These are phyloP conservation scores for Rutstroemia sp. DNA, from an alignment of 2,329 filamentous ascomycete genomes.

Conservation along the genomic window DNA sequence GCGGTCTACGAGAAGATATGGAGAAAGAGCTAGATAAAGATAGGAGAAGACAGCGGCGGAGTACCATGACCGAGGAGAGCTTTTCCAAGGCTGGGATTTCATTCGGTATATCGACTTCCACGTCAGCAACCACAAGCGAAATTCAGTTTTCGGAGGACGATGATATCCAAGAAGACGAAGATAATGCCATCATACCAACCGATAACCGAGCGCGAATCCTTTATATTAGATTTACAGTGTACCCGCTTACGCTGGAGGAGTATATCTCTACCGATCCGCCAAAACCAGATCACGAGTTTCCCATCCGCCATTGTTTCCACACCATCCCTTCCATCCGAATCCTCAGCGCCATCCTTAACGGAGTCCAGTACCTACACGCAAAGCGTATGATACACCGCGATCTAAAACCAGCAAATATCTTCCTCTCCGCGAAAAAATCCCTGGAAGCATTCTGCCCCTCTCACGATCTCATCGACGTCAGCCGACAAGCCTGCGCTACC, in stretches of 20 bases:
- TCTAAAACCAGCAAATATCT: conserved; percentile 62
- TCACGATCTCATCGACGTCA: conserved; percentile 39
- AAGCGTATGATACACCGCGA: conserved; percentile 58
- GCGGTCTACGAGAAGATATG: conserved; percentile 1
- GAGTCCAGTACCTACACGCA: conserved; percentile 56
- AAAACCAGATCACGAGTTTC: conserved; percentile 5
- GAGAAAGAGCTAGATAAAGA: conserved; percentile 5
- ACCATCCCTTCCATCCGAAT: conserved; percentile 47
- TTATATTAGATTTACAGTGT: conserved; percentile 48
- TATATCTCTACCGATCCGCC: conserved; percentile 41
- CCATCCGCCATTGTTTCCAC: conserved; percentile 53
- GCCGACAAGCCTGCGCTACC: conserved; percentile 21
- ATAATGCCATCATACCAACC: not conserved
- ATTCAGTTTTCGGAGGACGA: not conserved
- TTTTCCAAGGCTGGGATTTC: not conserved
- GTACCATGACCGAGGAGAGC: not conserved
- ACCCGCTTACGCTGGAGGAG: conserved; percentile 53
- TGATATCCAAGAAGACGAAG: not conserved
- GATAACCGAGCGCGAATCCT: conserved; percentile 15
- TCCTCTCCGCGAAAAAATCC: conserved; percentile 43
- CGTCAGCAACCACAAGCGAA: not conserved
- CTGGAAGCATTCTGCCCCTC: conserved; percentile 22
- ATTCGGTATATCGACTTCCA: not conserved
- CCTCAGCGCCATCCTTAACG: conserved; percentile 52
- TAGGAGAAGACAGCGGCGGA: not conserved